These are phyloP conservation scores for Pythium phragmitis DNA, from an alignment of 352 stramenopile species.

Conservation along the genomic window DNA sequence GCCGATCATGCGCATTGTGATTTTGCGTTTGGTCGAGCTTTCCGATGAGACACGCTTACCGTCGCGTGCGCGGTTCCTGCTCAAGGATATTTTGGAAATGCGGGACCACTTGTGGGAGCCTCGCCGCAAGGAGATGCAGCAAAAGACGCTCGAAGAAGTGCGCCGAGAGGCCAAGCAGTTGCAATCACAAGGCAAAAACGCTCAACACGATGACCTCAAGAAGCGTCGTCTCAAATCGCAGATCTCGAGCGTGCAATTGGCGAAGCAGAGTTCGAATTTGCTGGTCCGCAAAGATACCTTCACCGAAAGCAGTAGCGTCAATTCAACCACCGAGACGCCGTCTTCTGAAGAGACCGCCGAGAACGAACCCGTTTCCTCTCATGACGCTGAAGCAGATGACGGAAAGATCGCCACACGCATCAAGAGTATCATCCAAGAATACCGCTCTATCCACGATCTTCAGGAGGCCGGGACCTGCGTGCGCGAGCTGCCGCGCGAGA, in stretches of 20 bases:
- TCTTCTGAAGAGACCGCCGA: constrained; percentile 6
- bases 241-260: constrained; percentile 75
- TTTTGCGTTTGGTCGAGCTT: constrained; percentile 82
- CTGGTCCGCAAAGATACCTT: constrained; percentile 51
- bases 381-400: constrained; percentile 22
- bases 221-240: constrained; percentile 75
- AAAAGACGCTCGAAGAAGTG: constrained; percentile 86
- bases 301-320: background rate
- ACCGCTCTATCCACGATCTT: constrained; percentile 72
- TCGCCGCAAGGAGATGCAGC: constrained; percentile 83
- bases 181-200: constrained; percentile 85
- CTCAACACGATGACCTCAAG: constrained; percentile 79
- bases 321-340: background rate
- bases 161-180: constrained; percentile 80
- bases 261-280: constrained; percentile 78
- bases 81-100: constrained; percentile 86
- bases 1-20: constrained; percentile 84
- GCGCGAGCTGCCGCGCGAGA: constrained; percentile 54
- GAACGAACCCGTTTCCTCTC: background rate
- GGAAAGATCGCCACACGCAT: constrained; percentile 67
- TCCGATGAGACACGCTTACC: constrained; percentile 68
- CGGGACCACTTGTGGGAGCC: constrained; percentile 86
- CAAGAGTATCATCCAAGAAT: constrained; percentile 88
- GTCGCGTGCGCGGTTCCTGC: constrained; percentile 74
- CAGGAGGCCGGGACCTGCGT: constrained; percentile 76